Evolutionary conservation across 352 stramenopile species (phyloP).

Genomic region (Pythium angustatum): DNA sequence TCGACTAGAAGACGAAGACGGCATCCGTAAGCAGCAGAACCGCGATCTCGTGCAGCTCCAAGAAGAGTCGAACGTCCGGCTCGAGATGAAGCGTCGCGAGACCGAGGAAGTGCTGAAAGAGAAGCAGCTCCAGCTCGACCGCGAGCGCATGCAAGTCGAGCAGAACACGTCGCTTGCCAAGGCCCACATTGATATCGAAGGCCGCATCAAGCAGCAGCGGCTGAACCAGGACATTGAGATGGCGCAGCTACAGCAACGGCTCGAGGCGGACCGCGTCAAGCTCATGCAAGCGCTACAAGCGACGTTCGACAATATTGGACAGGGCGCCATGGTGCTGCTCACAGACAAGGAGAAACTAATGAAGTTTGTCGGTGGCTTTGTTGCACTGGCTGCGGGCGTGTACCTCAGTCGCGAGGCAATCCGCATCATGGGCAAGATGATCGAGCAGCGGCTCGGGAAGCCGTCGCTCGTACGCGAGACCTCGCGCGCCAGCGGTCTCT

Average conservation of each 20-base stretch:
- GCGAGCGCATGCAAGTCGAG: conserved; percentile 49
- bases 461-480: conserved; percentile 74
- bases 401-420: conserved; percentile 66
- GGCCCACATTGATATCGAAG: conserved; percentile 61
- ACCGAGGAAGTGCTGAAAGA: conserved; percentile 65
- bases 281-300: conserved; percentile 64
- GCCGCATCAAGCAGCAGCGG: conserved; percentile 66
- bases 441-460: conserved; percentile 70
- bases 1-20: conserved; percentile 48
- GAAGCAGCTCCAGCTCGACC: conserved; percentile 50
- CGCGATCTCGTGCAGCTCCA: conserved; percentile 60
- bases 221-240: conserved; percentile 76
- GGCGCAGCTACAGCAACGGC: conserved; percentile 53
- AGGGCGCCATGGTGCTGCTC: conserved; percentile 50
- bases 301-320: conserved; percentile 72
- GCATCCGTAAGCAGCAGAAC: conserved; percentile 48
- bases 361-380: conserved; percentile 60
- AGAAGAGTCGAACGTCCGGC: conserved; percentile 55
- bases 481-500: conserved; percentile 46
- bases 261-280: conserved; percentile 66
- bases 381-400: conserved; percentile 54
- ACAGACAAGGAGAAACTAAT: conserved; percentile 61
- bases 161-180: conserved; percentile 66
- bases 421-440: conserved; percentile 55
- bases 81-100: conserved; percentile 58